Conservation (phyloP, 192 early-diverging fungal species). For the Linnemannia zychae region DNA sequence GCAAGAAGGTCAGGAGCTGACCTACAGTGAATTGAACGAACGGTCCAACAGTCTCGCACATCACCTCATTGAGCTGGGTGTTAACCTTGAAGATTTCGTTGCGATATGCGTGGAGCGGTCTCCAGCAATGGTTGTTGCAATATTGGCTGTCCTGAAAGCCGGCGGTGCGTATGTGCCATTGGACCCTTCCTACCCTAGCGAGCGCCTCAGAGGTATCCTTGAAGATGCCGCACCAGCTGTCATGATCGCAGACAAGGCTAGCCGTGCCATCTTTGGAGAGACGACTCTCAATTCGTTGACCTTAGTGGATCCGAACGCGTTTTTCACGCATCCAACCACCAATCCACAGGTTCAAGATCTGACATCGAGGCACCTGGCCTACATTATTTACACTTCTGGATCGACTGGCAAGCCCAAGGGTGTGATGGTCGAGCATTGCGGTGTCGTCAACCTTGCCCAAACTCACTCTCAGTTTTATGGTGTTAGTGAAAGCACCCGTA, state of each 20-base stretch:
- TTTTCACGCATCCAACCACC: background rate
- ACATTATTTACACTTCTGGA: too few relatives aligned
- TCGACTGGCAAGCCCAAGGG: slow-evolving; percentile 56
- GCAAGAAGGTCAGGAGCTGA: slow-evolving; percentile 10
- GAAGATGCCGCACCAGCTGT: slow-evolving; percentile 14
- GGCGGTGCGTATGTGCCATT: slow-evolving; percentile 57
- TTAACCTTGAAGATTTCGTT: slow-evolving; percentile 2
- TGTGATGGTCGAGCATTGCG: slow-evolving; percentile 20
- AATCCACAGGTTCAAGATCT: slow-evolving; percentile 1
- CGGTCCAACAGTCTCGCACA: slow-evolving; percentile 15
- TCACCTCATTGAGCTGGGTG: slow-evolving; percentile 7
- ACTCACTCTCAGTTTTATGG: background rate
- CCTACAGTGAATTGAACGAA: slow-evolving; percentile 18
- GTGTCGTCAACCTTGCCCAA: background rate
- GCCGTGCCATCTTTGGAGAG: too few relatives aligned
- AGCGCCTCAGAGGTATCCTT: slow-evolving; percentile 39
- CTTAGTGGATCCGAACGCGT: slow-evolving; percentile 14
- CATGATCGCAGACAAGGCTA: slow-evolving; percentile 1
- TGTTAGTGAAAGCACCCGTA: background rate
- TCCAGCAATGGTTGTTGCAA: slow-evolving; percentile 18
- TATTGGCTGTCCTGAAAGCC: slow-evolving; percentile 47
- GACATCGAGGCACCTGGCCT: slow-evolving; percentile 10
- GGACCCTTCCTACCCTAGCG: slow-evolving; percentile 44
- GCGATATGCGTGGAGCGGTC: slow-evolving; percentile 14
- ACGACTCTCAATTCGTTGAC: background rate